Evolutionary conservation across 768 basidiomycete species (phyloP), one percentile per base, ranked within the genome.

Genomic region (Stropharia rugosoannulata): DNA sequence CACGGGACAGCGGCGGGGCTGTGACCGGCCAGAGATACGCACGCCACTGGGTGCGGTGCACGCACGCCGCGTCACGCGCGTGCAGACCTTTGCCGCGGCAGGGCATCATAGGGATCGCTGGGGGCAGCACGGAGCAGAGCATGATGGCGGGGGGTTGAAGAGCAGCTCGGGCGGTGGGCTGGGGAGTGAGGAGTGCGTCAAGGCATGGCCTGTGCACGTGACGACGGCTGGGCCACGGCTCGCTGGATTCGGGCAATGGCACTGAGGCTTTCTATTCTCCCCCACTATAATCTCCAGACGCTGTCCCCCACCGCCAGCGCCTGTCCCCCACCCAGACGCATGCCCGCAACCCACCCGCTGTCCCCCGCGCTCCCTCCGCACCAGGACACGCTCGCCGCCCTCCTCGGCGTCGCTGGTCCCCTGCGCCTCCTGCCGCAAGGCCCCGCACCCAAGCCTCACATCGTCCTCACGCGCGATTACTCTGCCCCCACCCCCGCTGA

Each of bases 351-450:
- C 42, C 73, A 68, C 61, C 62, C 67, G 65, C 65, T 64, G 27
- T 73, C 73, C 58, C 69, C 69, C 51, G 73, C 72, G 49, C 51
- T 64, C 10, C 58, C 59, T 19, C 54, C 65, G 43, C 51, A 66
- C 13, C 54, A 59, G 51, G 64, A 73, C 55, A 68, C 77, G 35
- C 77, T 81, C 63, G 68, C 80, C 39, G 80, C 86, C 43, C 62
- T 85, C 56, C 78, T 89, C 51, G 86, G 85, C 58, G 71, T 89
- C 65, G 82, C 82, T 68, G 82, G 81, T 39, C 65, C 73, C 48
- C 72, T 89, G 63, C 86, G 85, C 63, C 80, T 89, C 71, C 80
- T 83, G 59, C 81, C 78, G 59, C 86, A 88, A 78, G 80, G 82
- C 22, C 78, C 80, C 59, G 82, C 76, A 52, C 83, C 85, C 63